Evolutionary conservation across 148 eudicot species (phyloP).

Genomic region (Rhododendron simsii): DNA sequence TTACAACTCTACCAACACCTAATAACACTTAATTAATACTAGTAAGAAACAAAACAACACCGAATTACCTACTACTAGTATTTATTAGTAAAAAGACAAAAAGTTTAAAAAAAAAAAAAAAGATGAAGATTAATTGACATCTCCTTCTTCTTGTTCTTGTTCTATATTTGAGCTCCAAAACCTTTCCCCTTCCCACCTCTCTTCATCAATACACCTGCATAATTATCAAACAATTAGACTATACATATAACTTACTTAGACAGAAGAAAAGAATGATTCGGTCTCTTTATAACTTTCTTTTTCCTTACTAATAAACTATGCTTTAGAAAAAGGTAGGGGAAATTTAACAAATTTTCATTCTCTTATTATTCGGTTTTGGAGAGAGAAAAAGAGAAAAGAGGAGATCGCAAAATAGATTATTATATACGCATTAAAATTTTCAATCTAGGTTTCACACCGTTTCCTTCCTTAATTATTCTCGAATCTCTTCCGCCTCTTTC

Average conservation of each 20-base stretch:
- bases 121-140: not conserved
- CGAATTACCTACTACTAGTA: not conserved
- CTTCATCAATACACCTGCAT: conserved; percentile 28
- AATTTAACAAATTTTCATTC: not conserved
- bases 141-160: conserved; percentile 1
- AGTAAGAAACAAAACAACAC: not conserved
- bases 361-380: too few species aligned
- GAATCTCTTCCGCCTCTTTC: not conserved
- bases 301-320: not conserved
- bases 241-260: not conserved
- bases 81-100: not conserved
- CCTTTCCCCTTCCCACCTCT: conserved; percentile 38
- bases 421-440: too few species aligned
- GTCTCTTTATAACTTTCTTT: not conserved
- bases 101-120: not conserved
- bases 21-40: not conserved
- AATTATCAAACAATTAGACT: not conserved
- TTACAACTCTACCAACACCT: conserved; percentile 9
- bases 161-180: conserved; percentile 41
- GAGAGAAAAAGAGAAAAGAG: too few species aligned
- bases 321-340: not conserved
- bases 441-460: not conserved
- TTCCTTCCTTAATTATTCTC: not conserved
- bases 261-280: conserved; percentile 12
- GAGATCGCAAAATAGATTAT: not conserved